Conservation (phyloP, 257 asterid genomes). For the Gentiana straminea region DNA sequence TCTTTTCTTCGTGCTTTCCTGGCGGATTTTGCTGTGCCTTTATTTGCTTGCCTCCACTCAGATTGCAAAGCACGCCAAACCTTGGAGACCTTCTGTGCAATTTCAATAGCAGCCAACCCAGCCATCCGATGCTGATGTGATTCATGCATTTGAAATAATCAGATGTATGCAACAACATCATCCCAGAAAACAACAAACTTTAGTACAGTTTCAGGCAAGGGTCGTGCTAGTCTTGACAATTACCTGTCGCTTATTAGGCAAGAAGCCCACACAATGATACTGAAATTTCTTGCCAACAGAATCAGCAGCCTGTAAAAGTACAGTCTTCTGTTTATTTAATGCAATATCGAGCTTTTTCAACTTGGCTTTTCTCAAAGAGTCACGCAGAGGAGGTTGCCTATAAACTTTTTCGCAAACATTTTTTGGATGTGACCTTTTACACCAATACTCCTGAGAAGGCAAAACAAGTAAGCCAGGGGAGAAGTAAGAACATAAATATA, state of each 20-base stretch:
- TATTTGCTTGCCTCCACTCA: conserved; percentile 71
- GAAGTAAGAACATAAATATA: conserved; percentile 7
- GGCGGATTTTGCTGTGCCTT: conserved; percentile 61
- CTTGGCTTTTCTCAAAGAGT: conserved; percentile 90
- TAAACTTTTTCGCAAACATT: conserved; percentile 95
- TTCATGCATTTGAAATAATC: conserved; percentile 15
- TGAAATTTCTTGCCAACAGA: conserved; percentile 86
- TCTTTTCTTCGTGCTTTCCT: conserved; percentile 70
- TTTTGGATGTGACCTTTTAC: conserved; percentile 91
- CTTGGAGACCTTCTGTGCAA: conserved; percentile 86
- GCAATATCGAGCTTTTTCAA: conserved; percentile 75
- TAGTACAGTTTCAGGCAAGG: no score
- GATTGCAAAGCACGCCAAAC: conserved; percentile 89
- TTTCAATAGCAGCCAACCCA: conserved; percentile 94
- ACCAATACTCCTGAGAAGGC: conserved; percentile 80
- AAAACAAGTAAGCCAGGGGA: background rate
- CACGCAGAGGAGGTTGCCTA: conserved; percentile 93
- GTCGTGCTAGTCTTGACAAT: conserved; percentile 9
- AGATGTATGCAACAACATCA: conserved; percentile 10
- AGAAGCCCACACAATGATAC: conserved; percentile 79
- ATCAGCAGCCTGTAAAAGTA: conserved; percentile 84
- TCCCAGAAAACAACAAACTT: conserved; percentile 2
- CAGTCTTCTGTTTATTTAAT: conserved; percentile 61
- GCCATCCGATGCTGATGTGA: conserved; percentile 91
- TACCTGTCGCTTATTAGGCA: conserved; percentile 95